Evolutionary conservation across 768 basidiomycete genomes (phyloP), one percentile per base, ranked within the genome.

Genomic region (Antrodiella citrinella): DNA sequence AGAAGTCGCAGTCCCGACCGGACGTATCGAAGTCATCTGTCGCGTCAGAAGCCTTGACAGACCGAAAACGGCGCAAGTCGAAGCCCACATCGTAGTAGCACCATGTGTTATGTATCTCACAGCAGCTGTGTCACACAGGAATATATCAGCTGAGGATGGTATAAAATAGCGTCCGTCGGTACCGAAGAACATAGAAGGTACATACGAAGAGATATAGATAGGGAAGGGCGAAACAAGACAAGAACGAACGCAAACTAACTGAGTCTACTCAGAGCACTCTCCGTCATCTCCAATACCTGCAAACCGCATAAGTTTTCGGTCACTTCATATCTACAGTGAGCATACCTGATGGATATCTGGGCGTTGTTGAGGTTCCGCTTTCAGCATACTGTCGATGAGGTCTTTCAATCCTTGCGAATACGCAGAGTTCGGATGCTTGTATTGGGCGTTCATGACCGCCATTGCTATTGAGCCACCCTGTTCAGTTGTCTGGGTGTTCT

Each of bases 391-490:
- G 63, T 93, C 87, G 50, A 99, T 89, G 44, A 99, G 71, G 45
- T 83, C 76, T 59, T 77, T 82, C 51, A 95, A 68, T 3, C 86
- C 89, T 60, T 91, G 81, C 12, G 89, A 90, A 65, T 94, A 96
- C n/a, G 77, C 80, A 2, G 86, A 88, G 48, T 69, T 72, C 0
- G 93, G 93, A 59, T 97, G 92, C 58, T 84, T 85, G 69, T 94
- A 99, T 57, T 89, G 84, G 0, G 92, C 95, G 56, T 89, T 92
- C 53, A 93, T 71, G 45, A 96, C 95, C 0, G 95, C 93, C 94
- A 99, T 95, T 1, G 94, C 94, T 61, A 98, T 92, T 42, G 91
- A 94, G 11, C 91, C 91, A 26, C 95, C 95, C 64, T 96, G 94
- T 58, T 92, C 90, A 2, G 87, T 91, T 4, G 87, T 90, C 65